phyloP scores from a whole-genome alignment of 1,284 basidiomycete species.

The Cutaneotrichosporon spelunceum region DNA sequence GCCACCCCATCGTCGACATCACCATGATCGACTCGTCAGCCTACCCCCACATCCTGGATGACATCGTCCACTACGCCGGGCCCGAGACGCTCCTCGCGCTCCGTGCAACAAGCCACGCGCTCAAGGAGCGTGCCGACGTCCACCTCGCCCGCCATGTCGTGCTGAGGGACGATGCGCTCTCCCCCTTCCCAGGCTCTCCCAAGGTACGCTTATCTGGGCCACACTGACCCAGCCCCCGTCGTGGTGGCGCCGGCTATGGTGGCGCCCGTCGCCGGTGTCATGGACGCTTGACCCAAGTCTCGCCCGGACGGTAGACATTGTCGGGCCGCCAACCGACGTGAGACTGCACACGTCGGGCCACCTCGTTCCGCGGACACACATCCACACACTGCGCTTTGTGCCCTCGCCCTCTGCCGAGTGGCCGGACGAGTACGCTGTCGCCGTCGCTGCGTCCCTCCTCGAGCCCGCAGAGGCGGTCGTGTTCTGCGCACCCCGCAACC shows the following conservation, averaged over 20 bases:
- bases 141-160: not conserved
- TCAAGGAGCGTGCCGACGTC: not conserved
- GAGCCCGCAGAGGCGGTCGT: not conserved
- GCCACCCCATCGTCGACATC: not conserved
- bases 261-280: not conserved
- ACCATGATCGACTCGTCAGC: not conserved
- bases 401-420: not conserved
- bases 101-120: not conserved
- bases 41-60: conserved; percentile 1
- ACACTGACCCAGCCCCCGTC: not conserved
- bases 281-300: not conserved
- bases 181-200: not conserved
- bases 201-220: not conserved
- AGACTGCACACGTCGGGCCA: not conserved
- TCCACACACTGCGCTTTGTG: not conserved
- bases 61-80: not conserved
- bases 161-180: not conserved
- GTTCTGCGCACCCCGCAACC: not conserved
- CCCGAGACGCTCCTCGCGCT: not conserved
- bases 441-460: not conserved
- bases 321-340: not conserved
- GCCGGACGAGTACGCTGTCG: conserved; percentile 4
- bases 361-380: not conserved
- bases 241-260: conserved; percentile 3
- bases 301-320: not conserved